Conservation (phyloP, 2,329 filamentous ascomycete genomes). For the Fusarium drepaniforme region DNA sequence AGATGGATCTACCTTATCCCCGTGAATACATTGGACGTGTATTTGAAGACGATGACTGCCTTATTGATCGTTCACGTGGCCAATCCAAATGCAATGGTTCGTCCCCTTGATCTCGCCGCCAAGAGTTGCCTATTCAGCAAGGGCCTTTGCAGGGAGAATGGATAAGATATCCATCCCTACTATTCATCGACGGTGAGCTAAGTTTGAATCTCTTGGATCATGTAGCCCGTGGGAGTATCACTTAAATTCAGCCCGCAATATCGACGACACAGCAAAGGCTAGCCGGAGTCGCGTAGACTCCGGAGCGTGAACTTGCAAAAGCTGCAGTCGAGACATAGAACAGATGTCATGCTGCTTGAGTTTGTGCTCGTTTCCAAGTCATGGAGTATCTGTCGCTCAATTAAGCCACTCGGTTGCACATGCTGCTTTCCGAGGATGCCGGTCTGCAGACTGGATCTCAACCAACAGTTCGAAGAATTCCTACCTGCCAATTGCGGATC, state of each 20-base stretch:
- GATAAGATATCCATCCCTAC: background rate
- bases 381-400: background rate
- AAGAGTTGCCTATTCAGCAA: too few species aligned
- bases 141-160: background rate
- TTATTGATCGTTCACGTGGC: too few species aligned
- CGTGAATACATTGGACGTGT: too few species aligned
- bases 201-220: background rate
- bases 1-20: too few species aligned
- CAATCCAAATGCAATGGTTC: too few species aligned
- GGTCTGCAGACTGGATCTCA: background rate
- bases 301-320: background rate
- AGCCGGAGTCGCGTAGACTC: background rate
- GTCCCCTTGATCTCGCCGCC: too few species aligned
- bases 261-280: background rate
- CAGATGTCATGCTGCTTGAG: background rate
- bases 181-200: background rate
- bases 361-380: background rate
- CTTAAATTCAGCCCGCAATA: background rate
- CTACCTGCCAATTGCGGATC: background rate
- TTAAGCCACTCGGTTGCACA: background rate
- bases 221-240: background rate
- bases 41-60: too few species aligned
- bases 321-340: background rate
- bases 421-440: background rate
- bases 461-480: background rate